A percentile compares a stretch with the other conserved stretches of the same genome.
Conservation (phyloP, 139 green algal genomes). For the Chlorella sp. region DNA sequence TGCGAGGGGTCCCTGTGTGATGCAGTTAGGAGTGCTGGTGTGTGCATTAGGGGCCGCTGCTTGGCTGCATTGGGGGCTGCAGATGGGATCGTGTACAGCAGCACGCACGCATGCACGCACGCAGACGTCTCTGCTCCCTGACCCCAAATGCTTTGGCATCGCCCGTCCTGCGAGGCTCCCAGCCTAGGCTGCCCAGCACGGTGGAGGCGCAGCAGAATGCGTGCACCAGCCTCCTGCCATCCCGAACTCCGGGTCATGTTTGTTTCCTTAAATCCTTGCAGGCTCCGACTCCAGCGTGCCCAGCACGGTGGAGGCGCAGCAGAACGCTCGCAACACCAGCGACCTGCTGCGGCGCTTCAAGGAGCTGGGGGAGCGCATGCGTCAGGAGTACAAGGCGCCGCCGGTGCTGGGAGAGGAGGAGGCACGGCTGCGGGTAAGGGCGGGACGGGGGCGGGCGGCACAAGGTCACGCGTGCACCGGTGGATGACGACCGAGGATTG, state of each 20-base stretch:
- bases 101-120: background rate
- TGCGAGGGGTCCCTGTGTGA: background rate
- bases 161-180: slow-evolving; percentile 49
- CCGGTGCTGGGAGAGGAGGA: slow-evolving; percentile 52
- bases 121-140: no score
- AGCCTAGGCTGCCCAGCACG: slow-evolving; percentile 63
- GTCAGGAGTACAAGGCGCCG: slow-evolving; percentile 46
- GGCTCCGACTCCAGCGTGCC: slow-evolving; percentile 63
- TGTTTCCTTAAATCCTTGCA: background rate
- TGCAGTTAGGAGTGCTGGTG: background rate
- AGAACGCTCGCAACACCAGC: slow-evolving; percentile 63
- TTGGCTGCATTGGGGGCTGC: background rate
- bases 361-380: slow-evolving; percentile 65
- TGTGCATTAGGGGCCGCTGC: background rate
- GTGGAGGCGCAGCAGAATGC: slow-evolving; percentile 70
- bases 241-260: no score
- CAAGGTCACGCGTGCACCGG: no score
- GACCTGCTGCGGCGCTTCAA: slow-evolving; percentile 81
- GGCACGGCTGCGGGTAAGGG: slow-evolving; percentile 41
- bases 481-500: no score
- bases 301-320: slow-evolving; percentile 69
- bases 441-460: no score
- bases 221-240: background rate
- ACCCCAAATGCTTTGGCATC: no score
- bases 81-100: background rate